Evolutionary conservation across 352 stramenopile species (phyloP).

Genomic region (Phytophthora fragariaefolia): DNA sequence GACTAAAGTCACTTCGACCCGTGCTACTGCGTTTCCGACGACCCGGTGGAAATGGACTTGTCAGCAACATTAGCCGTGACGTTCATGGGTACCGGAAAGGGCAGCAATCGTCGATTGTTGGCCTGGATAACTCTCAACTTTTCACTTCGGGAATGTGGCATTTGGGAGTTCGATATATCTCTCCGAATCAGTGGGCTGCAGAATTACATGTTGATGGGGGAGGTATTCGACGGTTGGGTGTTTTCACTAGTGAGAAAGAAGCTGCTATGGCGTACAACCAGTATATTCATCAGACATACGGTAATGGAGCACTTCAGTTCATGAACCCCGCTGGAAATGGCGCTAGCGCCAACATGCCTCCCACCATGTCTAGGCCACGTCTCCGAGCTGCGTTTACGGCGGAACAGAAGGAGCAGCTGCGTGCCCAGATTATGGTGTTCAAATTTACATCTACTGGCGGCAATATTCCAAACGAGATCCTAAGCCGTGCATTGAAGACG

Average conservation of each 20-base stretch:
- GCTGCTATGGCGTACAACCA: conserved; percentile 87
- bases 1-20: conserved; percentile 80
- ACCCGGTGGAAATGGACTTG: conserved; percentile 48
- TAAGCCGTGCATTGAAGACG: conserved; percentile 75
- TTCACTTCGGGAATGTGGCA: conserved; percentile 86
- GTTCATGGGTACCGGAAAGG: conserved; percentile 65
- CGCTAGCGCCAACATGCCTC: conserved; percentile 45
- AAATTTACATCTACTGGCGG: conserved; percentile 88
- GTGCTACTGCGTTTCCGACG: conserved; percentile 85
- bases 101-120: conserved; percentile 62
- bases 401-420: conserved; percentile 90
- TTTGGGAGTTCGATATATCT: conserved; percentile 83
- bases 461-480: conserved; percentile 78
- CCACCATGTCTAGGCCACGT: conserved; percentile 50
- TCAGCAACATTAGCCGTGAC: conserved; percentile 46
- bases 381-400: conserved; percentile 73
- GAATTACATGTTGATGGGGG: conserved; percentile 86
- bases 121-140: conserved; percentile 77
- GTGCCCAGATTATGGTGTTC: conserved; percentile 92
- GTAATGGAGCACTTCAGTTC: conserved; percentile 77
- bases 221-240: conserved; percentile 78
- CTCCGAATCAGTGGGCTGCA: conserved; percentile 76
- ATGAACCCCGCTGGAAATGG: conserved; percentile 82
- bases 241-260: conserved; percentile 75
- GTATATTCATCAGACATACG: conserved; percentile 88